Conservation (phyloP, 2,329 filamentous ascomycete genomes). For the Nannizzia gypsea region DNA sequence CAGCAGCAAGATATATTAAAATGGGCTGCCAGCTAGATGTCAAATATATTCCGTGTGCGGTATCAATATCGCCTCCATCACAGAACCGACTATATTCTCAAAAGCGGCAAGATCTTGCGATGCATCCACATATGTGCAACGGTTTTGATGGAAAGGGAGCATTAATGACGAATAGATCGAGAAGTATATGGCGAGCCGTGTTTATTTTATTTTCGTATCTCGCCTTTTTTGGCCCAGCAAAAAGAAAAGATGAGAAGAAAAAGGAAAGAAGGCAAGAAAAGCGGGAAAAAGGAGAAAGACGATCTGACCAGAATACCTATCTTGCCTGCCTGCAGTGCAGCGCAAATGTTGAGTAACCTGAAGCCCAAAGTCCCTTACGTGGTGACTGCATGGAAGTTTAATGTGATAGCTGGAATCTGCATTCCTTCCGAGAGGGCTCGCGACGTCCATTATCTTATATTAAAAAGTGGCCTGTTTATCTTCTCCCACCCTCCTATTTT, state of each 20-base stretch:
- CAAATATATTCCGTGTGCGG: background rate
- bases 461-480: background rate
- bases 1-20: background rate
- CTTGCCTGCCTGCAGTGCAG: background rate
- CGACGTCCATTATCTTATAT: background rate
- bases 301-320: conserved; percentile 2
- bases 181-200: background rate
- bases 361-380: background rate
- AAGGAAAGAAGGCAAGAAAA: background rate
- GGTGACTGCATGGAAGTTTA: conserved; percentile 2
- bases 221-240: background rate
- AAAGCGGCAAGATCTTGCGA: background rate
- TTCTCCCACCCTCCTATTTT: background rate
- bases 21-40: background rate
- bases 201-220: background rate
- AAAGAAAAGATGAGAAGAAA: background rate
- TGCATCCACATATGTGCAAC: conserved; percentile 1
- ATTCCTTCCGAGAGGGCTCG: background rate
- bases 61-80: conserved; percentile 1
- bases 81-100: background rate
- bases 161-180: conserved; percentile 1
- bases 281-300: background rate
- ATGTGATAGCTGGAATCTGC: background rate
- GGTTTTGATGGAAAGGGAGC: background rate
- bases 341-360: background rate